Evolutionary conservation across 2,329 filamentous ascomycete genomes (phyloP).

Genomic region (Whalleya microplaca): DNA sequence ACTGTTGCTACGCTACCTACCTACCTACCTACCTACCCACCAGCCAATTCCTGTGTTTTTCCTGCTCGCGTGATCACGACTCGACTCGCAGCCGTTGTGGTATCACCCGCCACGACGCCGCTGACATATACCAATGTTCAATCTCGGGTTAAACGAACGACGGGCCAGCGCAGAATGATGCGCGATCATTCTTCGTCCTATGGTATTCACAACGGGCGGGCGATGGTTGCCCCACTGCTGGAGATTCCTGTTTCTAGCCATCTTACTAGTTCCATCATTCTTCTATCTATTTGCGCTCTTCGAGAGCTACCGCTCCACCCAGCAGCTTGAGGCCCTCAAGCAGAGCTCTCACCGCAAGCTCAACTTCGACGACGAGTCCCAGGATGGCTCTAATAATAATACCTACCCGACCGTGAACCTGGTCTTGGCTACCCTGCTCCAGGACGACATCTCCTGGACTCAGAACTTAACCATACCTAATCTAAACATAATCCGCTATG

Average conservation of each 20-base stretch:
- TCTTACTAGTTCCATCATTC: conserved; percentile 11
- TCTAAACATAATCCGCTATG: conserved; percentile 46
- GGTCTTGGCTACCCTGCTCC: conserved; percentile 33
- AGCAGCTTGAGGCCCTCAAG: conserved; percentile 5
- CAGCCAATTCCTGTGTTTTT: neutral
- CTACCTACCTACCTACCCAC: neutral
- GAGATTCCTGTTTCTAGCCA: conserved; percentile 14
- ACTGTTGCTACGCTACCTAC: too few relatives aligned
- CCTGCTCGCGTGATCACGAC: neutral
- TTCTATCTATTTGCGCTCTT: conserved; percentile 19
- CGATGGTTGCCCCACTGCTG: conserved; percentile 20
- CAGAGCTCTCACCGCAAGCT: conserved; percentile 8
- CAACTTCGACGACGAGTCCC: conserved; percentile 22
- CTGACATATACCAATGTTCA: neutral
- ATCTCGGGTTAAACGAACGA: conserved; percentile 4
- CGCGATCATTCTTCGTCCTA: conserved; percentile 14
- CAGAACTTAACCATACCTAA: conserved; percentile 36
- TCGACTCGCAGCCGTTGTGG: neutral
- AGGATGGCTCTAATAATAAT: conserved; percentile 1
- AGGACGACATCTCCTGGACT: conserved; percentile 39
- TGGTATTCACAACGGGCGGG: conserved; percentile 18
- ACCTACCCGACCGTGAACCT: conserved; percentile 35
- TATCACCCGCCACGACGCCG: neutral
- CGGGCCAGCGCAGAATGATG: conserved; percentile 18
- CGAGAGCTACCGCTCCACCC: conserved; percentile 7